Conservation (phyloP, 2,329 filamentous ascomycete species). For the Aspergillus costaricaensis region DNA sequence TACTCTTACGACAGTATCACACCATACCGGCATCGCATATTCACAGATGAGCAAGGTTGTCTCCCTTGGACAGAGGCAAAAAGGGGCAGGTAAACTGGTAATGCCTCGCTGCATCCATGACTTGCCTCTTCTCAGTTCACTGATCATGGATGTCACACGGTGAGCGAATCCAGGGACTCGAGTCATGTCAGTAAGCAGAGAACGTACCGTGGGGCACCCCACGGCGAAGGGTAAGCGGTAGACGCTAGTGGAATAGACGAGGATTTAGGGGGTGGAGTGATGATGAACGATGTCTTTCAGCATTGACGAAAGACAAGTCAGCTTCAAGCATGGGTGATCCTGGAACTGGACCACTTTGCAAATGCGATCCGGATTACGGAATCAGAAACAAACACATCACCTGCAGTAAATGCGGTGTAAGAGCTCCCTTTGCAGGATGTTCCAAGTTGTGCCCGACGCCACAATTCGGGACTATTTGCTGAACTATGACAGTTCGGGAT, state of each 20-base stretch:
- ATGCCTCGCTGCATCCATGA: not conserved
- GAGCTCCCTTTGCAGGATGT: not conserved
- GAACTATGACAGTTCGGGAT: conserved; percentile 2
- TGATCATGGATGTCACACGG: not conserved
- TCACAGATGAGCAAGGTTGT: not conserved
- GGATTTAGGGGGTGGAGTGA: not conserved
- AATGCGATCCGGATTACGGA: not conserved
- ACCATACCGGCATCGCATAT: no score
- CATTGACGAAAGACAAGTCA: not conserved
- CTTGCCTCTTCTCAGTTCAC: not conserved
- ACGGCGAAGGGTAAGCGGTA: not conserved
- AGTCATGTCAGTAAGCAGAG: not conserved
- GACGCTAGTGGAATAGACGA: not conserved
- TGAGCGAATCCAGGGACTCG: not conserved
- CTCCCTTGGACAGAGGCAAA: no score
- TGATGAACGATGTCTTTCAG: not conserved
- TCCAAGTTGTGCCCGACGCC: not conserved
- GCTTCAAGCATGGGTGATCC: not conserved
- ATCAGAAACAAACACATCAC: not conserved
- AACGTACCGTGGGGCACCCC: not conserved
- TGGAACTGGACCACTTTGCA: not conserved
- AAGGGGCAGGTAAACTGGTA: not conserved
- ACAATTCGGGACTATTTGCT: not conserved
- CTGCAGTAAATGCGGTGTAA: not conserved
- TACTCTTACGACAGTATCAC: not conserved